Evolutionary conservation across 1,139 yeast species (phyloP).

Genomic region (Arxiozyma heterogenica): DNA sequence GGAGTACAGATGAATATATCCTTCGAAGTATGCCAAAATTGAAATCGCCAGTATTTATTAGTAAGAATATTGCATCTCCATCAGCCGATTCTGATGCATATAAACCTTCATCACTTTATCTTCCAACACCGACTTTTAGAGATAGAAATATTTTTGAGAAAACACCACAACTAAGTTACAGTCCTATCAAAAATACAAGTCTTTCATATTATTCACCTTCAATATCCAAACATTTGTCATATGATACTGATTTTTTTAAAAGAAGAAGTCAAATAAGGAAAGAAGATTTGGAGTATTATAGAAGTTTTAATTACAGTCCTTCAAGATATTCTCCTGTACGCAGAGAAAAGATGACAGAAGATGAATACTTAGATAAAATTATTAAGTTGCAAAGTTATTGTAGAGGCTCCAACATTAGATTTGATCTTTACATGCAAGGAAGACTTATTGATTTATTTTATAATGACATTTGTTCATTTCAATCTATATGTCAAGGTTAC

Average conservation of each 20-base stretch:
- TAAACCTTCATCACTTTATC: not conserved
- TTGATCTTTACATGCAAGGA: slow-evolving; percentile 49
- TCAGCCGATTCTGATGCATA: not conserved
- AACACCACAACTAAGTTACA: slow-evolving; percentile 20
- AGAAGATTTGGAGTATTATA: slow-evolving; percentile 20
- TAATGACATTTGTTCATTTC: slow-evolving; percentile 28
- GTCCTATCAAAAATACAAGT: slow-evolving; percentile 22
- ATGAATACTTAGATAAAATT: slow-evolving; percentile 31
- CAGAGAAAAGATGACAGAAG: slow-evolving; percentile 28
- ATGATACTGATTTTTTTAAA: slow-evolving; percentile 24
- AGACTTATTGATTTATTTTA: slow-evolving; percentile 28
- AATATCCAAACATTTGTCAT: slow-evolving; percentile 23
- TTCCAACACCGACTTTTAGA: slow-evolving; percentile 12
- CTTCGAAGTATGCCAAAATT: not conserved
- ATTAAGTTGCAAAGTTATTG: slow-evolving; percentile 49
- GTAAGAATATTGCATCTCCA: not conserved
- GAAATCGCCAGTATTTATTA: not conserved
- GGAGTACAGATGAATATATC: not conserved
- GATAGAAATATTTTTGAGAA: slow-evolving; percentile 3
- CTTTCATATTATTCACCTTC: slow-evolving; percentile 30
- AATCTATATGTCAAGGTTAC: slow-evolving; percentile 31
- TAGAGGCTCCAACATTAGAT: slow-evolving; percentile 58
- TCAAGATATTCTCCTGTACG: slow-evolving; percentile 30
- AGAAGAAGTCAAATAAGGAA: slow-evolving; percentile 25
- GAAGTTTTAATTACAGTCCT: slow-evolving; percentile 19